These are phyloP conservation scores for Termitomyces sp. DNA, from an alignment of 768 basidiomycete species.

Conservation along the genomic window DNA sequence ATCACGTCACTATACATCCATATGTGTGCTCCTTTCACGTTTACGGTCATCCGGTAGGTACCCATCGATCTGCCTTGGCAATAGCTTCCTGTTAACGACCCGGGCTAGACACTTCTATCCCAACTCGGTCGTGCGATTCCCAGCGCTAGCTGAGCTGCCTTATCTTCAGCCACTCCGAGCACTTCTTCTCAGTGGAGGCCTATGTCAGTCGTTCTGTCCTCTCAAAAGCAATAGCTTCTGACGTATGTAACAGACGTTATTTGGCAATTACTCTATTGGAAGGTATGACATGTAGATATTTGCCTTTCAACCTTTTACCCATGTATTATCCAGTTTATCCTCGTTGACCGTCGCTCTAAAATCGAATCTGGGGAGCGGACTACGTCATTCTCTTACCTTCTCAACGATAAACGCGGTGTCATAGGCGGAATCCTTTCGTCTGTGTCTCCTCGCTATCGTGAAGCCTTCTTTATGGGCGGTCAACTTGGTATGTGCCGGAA, in stretches of 20 bases:
- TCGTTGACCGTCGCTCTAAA: slow-evolving; percentile 83
- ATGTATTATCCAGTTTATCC: slow-evolving; percentile 54
- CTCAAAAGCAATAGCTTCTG: not conserved
- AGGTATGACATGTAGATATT: slow-evolving; percentile 36
- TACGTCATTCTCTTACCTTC: slow-evolving; percentile 83
- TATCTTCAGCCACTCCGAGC: slow-evolving; percentile 66
- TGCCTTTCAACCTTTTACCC: not conserved
- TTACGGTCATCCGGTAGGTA: slow-evolving; percentile 83
- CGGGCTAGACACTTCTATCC: slow-evolving; percentile 82
- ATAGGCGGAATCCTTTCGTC: slow-evolving; percentile 70
- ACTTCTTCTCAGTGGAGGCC: slow-evolving; percentile 71
- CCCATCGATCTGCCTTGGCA: not conserved
- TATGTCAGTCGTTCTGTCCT: slow-evolving; percentile 53
- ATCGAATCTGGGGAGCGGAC: slow-evolving; percentile 88
- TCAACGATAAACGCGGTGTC: slow-evolving; percentile 81
- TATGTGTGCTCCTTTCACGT: slow-evolving; percentile 86
- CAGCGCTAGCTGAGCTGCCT: slow-evolving; percentile 69
- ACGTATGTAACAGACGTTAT: slow-evolving; percentile 57
- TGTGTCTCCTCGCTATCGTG: slow-evolving; percentile 57
- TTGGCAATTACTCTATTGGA: slow-evolving; percentile 95
- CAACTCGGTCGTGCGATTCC: slow-evolving; percentile 73
- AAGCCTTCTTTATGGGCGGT: slow-evolving; percentile 74
- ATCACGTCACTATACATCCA: slow-evolving; percentile 95
- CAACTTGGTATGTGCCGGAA: slow-evolving; percentile 58
- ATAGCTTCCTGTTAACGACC: not conserved